Conservation (phyloP, 2,329 filamentous ascomycete genomes). For the Penicillium sp. region DNA sequence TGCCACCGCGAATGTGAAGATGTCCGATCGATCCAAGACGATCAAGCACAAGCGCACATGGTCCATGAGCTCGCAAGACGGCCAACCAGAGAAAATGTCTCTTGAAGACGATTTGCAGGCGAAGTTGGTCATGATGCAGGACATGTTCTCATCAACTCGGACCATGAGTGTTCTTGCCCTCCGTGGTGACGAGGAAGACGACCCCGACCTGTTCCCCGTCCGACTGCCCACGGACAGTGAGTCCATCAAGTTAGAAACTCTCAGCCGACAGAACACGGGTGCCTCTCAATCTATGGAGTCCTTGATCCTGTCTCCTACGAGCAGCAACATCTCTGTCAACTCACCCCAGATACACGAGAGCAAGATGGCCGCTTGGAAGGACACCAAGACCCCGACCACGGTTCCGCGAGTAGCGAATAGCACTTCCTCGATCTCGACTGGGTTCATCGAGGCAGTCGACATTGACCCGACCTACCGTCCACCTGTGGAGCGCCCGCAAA, state of each 20-base stretch:
- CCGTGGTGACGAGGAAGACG: slow-evolving; percentile 41
- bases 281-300: slow-evolving; percentile 30
- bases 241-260: slow-evolving; percentile 24
- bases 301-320: slow-evolving; percentile 35
- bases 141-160: slow-evolving; percentile 44
- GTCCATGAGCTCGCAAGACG: slow-evolving; percentile 73
- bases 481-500: slow-evolving; percentile 64
- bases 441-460: slow-evolving; percentile 85
- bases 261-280: slow-evolving; percentile 25
- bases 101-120: slow-evolving; percentile 42
- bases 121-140: slow-evolving; percentile 40
- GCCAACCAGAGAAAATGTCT: slow-evolving; percentile 38
- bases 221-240: slow-evolving; percentile 31
- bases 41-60: slow-evolving; percentile 89
- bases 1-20: slow-evolving; percentile 44
- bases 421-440: slow-evolving; percentile 49
- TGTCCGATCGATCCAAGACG: slow-evolving; percentile 63
- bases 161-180: slow-evolving; percentile 39
- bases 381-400: slow-evolving; percentile 25
- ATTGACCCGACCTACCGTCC: slow-evolving; percentile 83
- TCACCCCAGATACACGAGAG: slow-evolving; percentile 27
- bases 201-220: slow-evolving; percentile 42
- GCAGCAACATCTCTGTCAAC: slow-evolving; percentile 35
- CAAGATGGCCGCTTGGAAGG: slow-evolving; percentile 5
- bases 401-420: slow-evolving; percentile 23